Percentiles rank a stretch among this genome's conserved stretches.
These are phyloP conservation scores for Huntiella bhutanensis DNA, from an alignment of 2,329 filamentous ascomycete genomes.

Conservation along the genomic window DNA sequence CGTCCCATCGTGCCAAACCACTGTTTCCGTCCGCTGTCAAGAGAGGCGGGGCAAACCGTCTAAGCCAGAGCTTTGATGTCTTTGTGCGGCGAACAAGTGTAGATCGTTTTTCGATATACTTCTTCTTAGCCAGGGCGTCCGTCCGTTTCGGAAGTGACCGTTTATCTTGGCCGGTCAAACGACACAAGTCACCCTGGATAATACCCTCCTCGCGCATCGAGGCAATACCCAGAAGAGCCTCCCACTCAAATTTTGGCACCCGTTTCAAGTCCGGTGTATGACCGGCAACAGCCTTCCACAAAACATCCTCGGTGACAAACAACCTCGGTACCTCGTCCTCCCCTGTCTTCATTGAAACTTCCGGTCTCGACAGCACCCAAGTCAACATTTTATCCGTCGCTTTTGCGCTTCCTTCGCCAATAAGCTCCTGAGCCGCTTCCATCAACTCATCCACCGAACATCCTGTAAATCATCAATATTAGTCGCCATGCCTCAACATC, in stretches of 20 bases:
- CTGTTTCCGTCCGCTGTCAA: conserved; percentile 16
- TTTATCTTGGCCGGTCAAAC: conserved; percentile 41
- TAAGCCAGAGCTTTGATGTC: conserved; percentile 44
- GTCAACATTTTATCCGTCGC: neutral
- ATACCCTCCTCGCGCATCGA: conserved; percentile 35
- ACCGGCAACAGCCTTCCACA: conserved; percentile 41
- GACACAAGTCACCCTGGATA: conserved; percentile 39
- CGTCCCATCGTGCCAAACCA: conserved; percentile 13
- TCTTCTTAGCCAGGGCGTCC: conserved; percentile 37
- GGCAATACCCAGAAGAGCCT: conserved; percentile 37
- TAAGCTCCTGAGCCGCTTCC: neutral
- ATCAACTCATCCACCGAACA: neutral
- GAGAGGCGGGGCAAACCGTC: conserved; percentile 31
- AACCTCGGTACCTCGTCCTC: conserved; percentile 17
- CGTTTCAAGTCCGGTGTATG: conserved; percentile 40
- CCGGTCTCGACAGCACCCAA: neutral
- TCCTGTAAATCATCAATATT: neutral
- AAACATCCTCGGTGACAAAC: conserved; percentile 32
- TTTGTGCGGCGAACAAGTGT: conserved; percentile 38
- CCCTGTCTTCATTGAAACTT: too few relatives aligned
- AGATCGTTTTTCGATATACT: conserved; percentile 42
- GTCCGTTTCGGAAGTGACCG: conserved; percentile 43
- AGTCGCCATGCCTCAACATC: neutral
- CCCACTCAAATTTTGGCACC: conserved; percentile 39
- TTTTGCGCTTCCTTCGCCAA: neutral